Conservation (phyloP, 2,329 filamentous ascomycete genomes). For the Claviceps quebecensis region DNA sequence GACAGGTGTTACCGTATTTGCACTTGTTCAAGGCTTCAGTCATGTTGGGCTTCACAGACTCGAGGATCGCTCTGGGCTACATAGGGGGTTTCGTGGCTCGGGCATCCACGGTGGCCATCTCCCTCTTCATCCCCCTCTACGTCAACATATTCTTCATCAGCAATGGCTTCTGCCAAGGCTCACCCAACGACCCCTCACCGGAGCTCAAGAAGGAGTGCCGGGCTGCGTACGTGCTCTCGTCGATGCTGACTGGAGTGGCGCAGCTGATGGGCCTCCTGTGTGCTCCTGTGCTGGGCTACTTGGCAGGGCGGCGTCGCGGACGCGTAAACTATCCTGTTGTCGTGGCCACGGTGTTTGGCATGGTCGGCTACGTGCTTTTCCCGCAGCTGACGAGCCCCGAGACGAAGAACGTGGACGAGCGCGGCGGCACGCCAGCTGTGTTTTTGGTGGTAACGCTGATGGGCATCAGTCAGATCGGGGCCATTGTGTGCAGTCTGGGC, state of each 20-base stretch:
- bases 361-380: slow-evolving; percentile 65
- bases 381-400: slow-evolving; percentile 68
- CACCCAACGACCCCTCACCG: slow-evolving; percentile 46
- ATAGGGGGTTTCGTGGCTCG: slow-evolving; percentile 89
- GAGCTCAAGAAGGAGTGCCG: slow-evolving; percentile 78
- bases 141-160: slow-evolving; percentile 82
- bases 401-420: slow-evolving; percentile 45
- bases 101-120: slow-evolving; percentile 88
- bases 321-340: slow-evolving; percentile 62
- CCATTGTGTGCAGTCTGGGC: slow-evolving; percentile 90
- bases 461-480: slow-evolving; percentile 87
- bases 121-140: slow-evolving; percentile 84
- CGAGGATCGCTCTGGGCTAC: slow-evolving; percentile 74
- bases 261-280: slow-evolving; percentile 75
- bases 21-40: slow-evolving; percentile 49
- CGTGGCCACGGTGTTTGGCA: slow-evolving; percentile 55
- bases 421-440: slow-evolving; percentile 53
- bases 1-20: slow-evolving; percentile 37
- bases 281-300: slow-evolving; percentile 76
- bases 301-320: slow-evolving; percentile 50
- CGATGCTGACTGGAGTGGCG: slow-evolving; percentile 75
- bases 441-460: slow-evolving; percentile 68
- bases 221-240: slow-evolving; percentile 74
- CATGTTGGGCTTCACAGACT: slow-evolving; percentile 58
- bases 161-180: slow-evolving; percentile 63